These are phyloP conservation scores for Penstemon davidsonii DNA, from an alignment of 257 asterid genomes.

Conservation along the genomic window DNA sequence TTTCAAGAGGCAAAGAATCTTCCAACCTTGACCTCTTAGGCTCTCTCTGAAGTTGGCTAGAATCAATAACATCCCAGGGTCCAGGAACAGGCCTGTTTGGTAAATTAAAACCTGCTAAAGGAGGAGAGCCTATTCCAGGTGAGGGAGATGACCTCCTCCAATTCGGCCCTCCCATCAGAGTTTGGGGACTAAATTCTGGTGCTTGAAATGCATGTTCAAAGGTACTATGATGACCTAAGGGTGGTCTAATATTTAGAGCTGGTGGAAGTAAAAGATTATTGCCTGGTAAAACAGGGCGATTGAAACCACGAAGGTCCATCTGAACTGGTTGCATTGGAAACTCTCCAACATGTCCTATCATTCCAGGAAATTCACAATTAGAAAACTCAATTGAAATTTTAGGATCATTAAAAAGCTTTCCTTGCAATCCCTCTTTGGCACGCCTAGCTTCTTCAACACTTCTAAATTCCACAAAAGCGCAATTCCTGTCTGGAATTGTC, in stretches of 20 bases:
- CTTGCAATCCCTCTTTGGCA: conserved; percentile 94
- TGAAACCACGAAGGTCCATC: conserved; percentile 61
- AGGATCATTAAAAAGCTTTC: conserved; percentile 87
- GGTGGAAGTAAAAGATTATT: conserved; percentile 47
- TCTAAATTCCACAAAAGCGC: conserved; percentile 86
- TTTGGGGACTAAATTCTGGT: conserved; percentile 48
- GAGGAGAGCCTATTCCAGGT: conserved; percentile 61
- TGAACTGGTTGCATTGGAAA: conserved; percentile 60
- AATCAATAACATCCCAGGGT: conserved; percentile 69
- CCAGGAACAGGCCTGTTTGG: conserved; percentile 52
- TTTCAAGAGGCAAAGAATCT: conserved; percentile 43
- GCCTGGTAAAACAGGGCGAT: conserved; percentile 52
- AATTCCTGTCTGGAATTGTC: conserved; percentile 66
- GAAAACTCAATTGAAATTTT: conserved; percentile 76
- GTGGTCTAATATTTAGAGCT: conserved; percentile 46
- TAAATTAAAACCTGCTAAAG: conserved; percentile 49
- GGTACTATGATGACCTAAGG: conserved; percentile 56
- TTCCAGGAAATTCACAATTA: conserved; percentile 66
- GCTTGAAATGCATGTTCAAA: conserved; percentile 52
- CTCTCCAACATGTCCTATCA: conserved; percentile 50
- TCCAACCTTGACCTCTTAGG: conserved; percentile 82
- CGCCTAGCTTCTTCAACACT: conserved; percentile 92
- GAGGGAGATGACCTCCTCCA: conserved; percentile 83
- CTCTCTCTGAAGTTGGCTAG: conserved; percentile 69
- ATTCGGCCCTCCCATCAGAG: conserved; percentile 57